These are phyloP conservation scores for Opeltia flavorubescens DNA, from an alignment of 495 filamentous ascomycete genomes.

Conservation along the genomic window DNA sequence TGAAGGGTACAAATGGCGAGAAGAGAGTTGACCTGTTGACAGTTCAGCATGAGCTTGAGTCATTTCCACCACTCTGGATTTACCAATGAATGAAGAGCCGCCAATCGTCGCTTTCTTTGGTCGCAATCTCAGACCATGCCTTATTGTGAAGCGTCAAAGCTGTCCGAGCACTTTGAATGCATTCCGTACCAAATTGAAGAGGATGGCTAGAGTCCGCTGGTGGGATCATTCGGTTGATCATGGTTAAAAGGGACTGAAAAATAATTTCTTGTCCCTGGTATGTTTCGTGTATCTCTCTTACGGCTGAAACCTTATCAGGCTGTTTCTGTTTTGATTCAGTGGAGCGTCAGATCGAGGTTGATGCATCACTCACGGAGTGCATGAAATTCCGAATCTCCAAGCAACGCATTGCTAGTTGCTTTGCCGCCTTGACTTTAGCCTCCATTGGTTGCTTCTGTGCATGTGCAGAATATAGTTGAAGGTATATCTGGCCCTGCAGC, in stretches of 20 bases:
- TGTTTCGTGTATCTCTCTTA: background rate
- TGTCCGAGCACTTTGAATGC: conserved; percentile 2
- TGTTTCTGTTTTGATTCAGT: background rate
- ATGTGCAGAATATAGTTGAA: conserved; percentile 1
- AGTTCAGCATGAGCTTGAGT: conserved; percentile 1
- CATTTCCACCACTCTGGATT: background rate
- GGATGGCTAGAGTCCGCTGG: background rate
- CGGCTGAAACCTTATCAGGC: background rate
- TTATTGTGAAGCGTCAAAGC: background rate
- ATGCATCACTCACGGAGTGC: background rate
- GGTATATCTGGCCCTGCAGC: background rate
- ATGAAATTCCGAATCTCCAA: background rate
- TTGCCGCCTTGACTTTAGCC: background rate
- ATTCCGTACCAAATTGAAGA: conserved; percentile 5
- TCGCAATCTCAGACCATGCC: conserved; percentile 1
- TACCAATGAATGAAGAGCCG: conserved; percentile 3
- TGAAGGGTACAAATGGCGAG: conserved; percentile 9
- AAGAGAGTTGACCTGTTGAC: conserved; percentile 4
- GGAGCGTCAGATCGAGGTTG: background rate
- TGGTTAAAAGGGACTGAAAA: conserved; percentile 5
- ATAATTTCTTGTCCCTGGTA: background rate
- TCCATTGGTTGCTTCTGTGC: background rate
- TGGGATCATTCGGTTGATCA: conserved; percentile 6
- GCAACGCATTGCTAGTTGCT: background rate
- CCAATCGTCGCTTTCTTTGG: conserved; percentile 1